Evolutionary conservation across 2,329 filamentous ascomycete species (phyloP).

Genomic region (Pseudocercospora fijiensis): DNA sequence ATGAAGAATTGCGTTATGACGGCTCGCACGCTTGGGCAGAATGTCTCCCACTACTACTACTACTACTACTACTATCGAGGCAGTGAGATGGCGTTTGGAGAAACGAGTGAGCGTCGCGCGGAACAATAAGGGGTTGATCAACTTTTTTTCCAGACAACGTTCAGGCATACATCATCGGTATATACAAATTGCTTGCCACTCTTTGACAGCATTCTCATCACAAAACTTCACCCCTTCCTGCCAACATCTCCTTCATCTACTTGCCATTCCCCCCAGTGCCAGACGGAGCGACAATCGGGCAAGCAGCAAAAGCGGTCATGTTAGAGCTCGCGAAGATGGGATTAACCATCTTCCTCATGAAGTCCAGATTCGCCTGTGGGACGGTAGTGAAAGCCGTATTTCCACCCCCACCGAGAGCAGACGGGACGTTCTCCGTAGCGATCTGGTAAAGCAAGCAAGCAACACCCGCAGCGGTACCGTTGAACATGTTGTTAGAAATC

Average conservation of each 20-base stretch:
- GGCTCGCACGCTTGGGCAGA: too few species aligned
- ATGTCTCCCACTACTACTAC: too few species aligned
- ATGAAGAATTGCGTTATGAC: too few species aligned
- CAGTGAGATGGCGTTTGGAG: too few species aligned
- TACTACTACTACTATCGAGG: too few species aligned
- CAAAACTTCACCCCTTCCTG: neutral
- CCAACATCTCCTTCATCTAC: neutral
- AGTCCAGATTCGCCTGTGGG: conserved; percentile 14
- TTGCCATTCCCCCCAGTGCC: neutral
- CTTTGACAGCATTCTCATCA: neutral
- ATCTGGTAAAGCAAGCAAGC: conserved; percentile 48
- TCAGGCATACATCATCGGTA: neutral
- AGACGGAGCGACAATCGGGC: neutral
- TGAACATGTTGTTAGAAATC: conserved; percentile 42
- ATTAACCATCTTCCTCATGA: conserved; percentile 20
- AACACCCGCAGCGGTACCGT: conserved; percentile 31
- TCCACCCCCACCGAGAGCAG: conserved; percentile 21
- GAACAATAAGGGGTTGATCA: neutral
- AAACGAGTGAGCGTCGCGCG: too few species aligned
- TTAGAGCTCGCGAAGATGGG: conserved; percentile 13
- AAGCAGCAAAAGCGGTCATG: neutral
- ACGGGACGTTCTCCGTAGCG: conserved; percentile 31
- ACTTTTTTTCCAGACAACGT: neutral
- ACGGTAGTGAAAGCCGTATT: neutral
- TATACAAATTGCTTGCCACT: neutral